Base-by-base conservation (phyloP, 2,329 filamentous ascomycete genomes). In the Emmonsiellopsis sp. region DNA sequence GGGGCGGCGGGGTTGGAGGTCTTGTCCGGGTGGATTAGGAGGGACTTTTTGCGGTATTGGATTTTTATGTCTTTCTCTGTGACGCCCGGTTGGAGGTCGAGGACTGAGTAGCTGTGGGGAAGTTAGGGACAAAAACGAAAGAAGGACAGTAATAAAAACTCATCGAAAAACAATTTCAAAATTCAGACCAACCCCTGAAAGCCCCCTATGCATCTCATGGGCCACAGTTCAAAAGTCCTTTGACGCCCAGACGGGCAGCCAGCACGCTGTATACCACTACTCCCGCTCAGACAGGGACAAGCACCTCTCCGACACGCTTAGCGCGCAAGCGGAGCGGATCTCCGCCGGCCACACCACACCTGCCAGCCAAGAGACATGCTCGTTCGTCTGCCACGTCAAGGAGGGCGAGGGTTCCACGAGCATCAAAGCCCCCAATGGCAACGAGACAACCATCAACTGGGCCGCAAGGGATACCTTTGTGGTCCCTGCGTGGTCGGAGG, bases 21-120 rank as follows among this genome's bases (percentile, higher is more conserved):
- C 72, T 98, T 98, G 77, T 98, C 93, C 6, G 93, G 93, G 76
- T 98, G 93, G 75, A 98, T 97, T 48, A 98, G 84, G 54, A 98
- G 85, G n/a, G 93, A 98, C 72, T 96, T 97, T 64, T 89, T 91
- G 77, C 93, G 91, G 75, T 97, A 98, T 61, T 82, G 82, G 62
- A 85, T 77, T 74, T 96, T 97, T 77, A 98, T 97, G 74, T 97
- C 93, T 55, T 88, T 91, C 63, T 97, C 92, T 53, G 93, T 84
- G 17, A 97, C 89, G 66, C 93, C 93, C 3, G 93, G 93, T 69
- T 95, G 90, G 45, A 98, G 86, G 70, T 94, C 93, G 45, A 98
- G 85, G 48, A 98, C 89, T 49, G 92, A 88, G 70, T 98, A 98
- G 62, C 85, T 88, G 57, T n/a, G 31, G 8, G 36, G 6, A 47